phyloP scores from a whole-genome alignment of 2,329 filamentous ascomycete species.

The Cyphellophora europaea region DNA sequence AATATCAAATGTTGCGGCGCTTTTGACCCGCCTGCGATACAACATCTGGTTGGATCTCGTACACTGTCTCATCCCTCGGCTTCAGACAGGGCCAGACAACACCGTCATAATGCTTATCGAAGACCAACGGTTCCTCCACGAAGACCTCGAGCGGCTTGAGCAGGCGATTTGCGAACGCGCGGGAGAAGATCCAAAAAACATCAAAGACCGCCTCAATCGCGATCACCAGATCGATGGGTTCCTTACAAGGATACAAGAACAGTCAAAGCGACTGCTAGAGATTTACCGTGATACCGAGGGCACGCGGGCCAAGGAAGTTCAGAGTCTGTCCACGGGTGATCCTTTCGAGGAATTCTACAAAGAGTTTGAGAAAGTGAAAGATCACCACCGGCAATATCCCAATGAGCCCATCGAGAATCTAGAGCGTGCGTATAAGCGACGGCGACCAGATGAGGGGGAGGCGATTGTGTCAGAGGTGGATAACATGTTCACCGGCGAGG shows the following conservation, averaged over 20 bases:
- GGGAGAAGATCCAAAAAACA: constrained; percentile 78
- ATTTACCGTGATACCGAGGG: constrained; percentile 77
- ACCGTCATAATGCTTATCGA: constrained; percentile 66
- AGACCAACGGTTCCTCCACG: constrained; percentile 86
- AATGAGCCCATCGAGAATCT: constrained; percentile 94
- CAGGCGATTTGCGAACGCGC: constrained; percentile 86
- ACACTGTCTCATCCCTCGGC: no score
- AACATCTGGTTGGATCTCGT: no score
- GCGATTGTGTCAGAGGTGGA: constrained; percentile 63
- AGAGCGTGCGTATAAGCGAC: constrained; percentile 79
- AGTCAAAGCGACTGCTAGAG: constrained; percentile 68
- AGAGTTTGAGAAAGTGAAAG: constrained; percentile 69
- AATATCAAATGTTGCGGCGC: no score
- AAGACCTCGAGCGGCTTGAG: constrained; percentile 93
- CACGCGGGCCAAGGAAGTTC: constrained; percentile 66
- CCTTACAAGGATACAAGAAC: constrained; percentile 75
- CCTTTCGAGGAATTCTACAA: constrained; percentile 87
- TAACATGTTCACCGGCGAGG: constrained; percentile 89
- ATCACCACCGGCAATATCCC: constrained; percentile 82
- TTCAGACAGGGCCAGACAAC: no score
- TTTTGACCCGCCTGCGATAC: no score
- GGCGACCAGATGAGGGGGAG: constrained; percentile 55
- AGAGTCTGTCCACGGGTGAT: constrained; percentile 74
- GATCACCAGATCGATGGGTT: constrained; percentile 89
- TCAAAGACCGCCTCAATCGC: constrained; percentile 77